Evolutionary conservation across 495 filamentous ascomycete species (phyloP), one percentile per base, ranked within the genome.

Genomic region (Aspergillus carlsbadensis): DNA sequence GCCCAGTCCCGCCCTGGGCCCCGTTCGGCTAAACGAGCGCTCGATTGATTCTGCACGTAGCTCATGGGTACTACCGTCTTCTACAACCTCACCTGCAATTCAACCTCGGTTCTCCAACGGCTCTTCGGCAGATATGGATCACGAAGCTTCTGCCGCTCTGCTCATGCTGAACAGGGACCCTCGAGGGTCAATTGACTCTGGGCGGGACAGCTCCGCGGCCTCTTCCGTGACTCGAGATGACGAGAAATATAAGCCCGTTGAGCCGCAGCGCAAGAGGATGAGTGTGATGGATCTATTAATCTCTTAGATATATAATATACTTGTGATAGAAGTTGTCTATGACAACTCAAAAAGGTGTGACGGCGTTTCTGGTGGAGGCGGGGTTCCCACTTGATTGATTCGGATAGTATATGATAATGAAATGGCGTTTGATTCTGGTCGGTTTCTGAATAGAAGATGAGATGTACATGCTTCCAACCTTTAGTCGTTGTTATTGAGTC

Each of bases 241-340:
- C 11, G 13, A 26, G 2, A 36, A 15, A 8, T 15, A 17, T 50
- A 56, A 47, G 7, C 24, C 26, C 6, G 52, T 56, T 13, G 65
- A 70, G 22, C 20, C 54, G 0, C 65, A 67, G 21, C 53, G 66
- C 43, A 68, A 68, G 59, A 85, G 87, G 0, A 90, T 93, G 84
- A 92, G 90, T 66, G 90, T 93, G 1, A 84, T 79, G 53, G 90
- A 95, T 71, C 70, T 94, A 52, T 75, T 95, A 41, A 91, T 84
- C 53, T 82, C 86, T 51, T 74, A 60, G 57, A 52, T 26, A 42
- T n/a, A 39, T 31, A 29, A 18, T 36, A 26, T 31, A 24, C 21
- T 45, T 39, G 6, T 41, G 15, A 56, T 56, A 48, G 44, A 55
- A 17, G n/a, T 29, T 54, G 40, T 45, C 52, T 4, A 17, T 33